These are phyloP conservation scores for Zelopaecilomyces penicillatus DNA, from an alignment of 2,329 filamentous ascomycete species.

Conservation along the genomic window DNA sequence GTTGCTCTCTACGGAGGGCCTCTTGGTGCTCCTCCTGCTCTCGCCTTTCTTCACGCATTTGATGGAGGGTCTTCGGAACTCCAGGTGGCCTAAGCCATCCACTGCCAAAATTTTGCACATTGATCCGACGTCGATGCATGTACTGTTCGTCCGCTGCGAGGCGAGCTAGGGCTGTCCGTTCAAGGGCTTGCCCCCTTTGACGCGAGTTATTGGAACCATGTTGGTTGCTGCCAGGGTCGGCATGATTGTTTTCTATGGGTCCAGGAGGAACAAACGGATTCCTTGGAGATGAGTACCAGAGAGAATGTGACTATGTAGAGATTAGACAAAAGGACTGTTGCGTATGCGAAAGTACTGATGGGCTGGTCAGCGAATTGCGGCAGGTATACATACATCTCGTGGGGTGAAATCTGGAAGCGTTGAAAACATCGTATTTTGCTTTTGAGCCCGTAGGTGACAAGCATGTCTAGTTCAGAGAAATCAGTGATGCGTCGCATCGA, in stretches of 20 bases:
- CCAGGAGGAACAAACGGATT: constrained; percentile 32
- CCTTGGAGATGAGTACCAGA: constrained; percentile 64
- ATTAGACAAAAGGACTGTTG: too few species aligned
- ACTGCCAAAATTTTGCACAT: constrained; percentile 80
- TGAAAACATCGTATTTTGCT: constrained; percentile 42
- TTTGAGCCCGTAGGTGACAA: too few species aligned
- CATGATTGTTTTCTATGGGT: constrained; percentile 24
- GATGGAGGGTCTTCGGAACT: constrained; percentile 79
- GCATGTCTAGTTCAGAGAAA: too few species aligned
- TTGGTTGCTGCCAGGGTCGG: constrained; percentile 18
- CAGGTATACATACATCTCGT: constrained; percentile 52
- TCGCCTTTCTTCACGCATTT: constrained; percentile 78
- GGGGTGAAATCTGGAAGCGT: constrained; percentile 60
- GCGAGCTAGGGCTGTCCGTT: constrained; percentile 56
- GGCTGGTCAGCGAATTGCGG: background rate
- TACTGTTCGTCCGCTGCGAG: constrained; percentile 70
- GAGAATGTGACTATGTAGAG: constrained; percentile 52
- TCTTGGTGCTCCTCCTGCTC: constrained; percentile 82
- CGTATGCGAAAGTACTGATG: too few species aligned
- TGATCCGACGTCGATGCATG: constrained; percentile 66
- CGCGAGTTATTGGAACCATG: constrained; percentile 26
- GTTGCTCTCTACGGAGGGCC: constrained; percentile 59
- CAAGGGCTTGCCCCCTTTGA: constrained; percentile 37
- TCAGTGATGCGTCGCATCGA: too few species aligned
- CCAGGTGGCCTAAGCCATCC: constrained; percentile 88